Evolutionary conservation across 1,139 yeast species (phyloP).

Genomic region (Candida sp.): DNA sequence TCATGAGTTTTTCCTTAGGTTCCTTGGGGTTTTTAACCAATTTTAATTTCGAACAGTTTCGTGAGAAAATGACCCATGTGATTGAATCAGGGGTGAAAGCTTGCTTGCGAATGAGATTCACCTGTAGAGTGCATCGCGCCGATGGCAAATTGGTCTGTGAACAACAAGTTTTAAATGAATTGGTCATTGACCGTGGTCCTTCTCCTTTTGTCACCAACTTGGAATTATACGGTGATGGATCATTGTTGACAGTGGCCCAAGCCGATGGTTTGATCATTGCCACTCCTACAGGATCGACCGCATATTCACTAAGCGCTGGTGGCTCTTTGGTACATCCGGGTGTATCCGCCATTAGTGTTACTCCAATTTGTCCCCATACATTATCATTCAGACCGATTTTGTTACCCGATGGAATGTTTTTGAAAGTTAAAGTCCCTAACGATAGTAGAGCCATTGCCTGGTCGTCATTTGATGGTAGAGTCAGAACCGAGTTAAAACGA

Average conservation of each 20-base stretch:
- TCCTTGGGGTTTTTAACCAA: conserved; percentile 81
- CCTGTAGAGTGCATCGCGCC: conserved; percentile 60
- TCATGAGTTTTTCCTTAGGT: conserved; percentile 78
- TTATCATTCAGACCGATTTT: conserved; percentile 84
- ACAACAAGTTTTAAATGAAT: conserved; percentile 79
- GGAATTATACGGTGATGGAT: conserved; percentile 80
- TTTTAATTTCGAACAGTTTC: conserved; percentile 69
- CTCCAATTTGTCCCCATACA: conserved; percentile 93
- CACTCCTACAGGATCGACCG: conserved; percentile 92
- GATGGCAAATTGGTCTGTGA: conserved; percentile 62
- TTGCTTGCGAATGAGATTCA: conserved; percentile 76
- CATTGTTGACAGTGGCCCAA: conserved; percentile 78
- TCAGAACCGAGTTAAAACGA: conserved; percentile 61
- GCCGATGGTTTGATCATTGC: conserved; percentile 89
- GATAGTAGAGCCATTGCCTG: conserved; percentile 77
- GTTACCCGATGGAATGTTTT: conserved; percentile 80
- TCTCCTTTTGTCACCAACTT: conserved; percentile 83
- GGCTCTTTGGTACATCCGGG: conserved; percentile 90
- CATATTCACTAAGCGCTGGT: conserved; percentile 87
- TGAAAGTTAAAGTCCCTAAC: conserved; percentile 70
- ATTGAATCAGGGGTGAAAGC: conserved; percentile 72
- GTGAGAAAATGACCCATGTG: conserved; percentile 51
- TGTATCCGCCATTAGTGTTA: conserved; percentile 82
- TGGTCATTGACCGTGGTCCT: conserved; percentile 86
- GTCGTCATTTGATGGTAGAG: conserved; percentile 89